These are phyloP conservation scores for Solanum clarkiae DNA, from an alignment of 257 asterid genomes.

Conservation along the genomic window DNA sequence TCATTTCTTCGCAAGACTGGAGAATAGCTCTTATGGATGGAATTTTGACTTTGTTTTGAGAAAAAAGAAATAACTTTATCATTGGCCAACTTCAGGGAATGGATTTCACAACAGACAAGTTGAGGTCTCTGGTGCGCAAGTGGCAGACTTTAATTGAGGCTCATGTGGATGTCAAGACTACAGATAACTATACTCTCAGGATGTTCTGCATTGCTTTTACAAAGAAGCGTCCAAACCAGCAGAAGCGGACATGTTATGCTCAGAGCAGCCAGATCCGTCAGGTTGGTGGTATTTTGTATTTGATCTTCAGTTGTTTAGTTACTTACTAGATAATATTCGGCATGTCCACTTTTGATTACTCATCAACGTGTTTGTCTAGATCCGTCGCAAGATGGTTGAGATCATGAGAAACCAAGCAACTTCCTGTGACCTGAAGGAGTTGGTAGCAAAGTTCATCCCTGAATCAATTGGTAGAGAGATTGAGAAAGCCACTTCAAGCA, in stretches of 20 bases:
- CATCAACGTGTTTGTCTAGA: slow-evolving; percentile 9
- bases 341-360: neutral
- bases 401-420: slow-evolving; percentile 56
- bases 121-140: slow-evolving; percentile 55
- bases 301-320: neutral
- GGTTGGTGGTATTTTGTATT: slow-evolving; percentile 6
- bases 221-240: slow-evolving; percentile 66
- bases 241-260: slow-evolving; percentile 57
- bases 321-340: neutral
- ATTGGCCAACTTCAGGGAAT: slow-evolving; percentile 29
- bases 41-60: neutral
- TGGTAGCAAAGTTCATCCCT: slow-evolving; percentile 51
- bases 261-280: slow-evolving; percentile 61
- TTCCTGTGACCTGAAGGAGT: slow-evolving; percentile 39
- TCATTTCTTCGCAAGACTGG: neutral
- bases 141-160: slow-evolving; percentile 61
- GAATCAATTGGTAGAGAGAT: slow-evolving; percentile 59
- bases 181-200: slow-evolving; percentile 48
- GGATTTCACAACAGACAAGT: slow-evolving; percentile 61
- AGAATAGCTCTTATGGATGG: neutral
- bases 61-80: neutral
- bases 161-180: slow-evolving; percentile 61
- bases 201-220: slow-evolving; percentile 61
- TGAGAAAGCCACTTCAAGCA: slow-evolving; percentile 53
- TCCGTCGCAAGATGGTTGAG: slow-evolving; percentile 52